Conservation (phyloP, 257 asterid species). For the Catharanthus roseus region DNA sequence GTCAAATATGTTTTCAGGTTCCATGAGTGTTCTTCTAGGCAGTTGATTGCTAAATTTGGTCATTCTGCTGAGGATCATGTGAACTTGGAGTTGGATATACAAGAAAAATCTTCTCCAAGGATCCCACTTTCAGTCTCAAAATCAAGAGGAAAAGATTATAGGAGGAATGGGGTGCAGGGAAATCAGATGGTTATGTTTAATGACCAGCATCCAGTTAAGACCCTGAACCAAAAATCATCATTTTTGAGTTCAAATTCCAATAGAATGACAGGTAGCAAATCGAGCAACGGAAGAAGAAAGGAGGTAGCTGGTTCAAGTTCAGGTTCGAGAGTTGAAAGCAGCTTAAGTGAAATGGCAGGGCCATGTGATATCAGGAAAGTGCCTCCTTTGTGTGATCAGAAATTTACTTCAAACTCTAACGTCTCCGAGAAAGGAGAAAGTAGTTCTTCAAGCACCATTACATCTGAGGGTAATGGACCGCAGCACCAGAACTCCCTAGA, state of each 20-base stretch:
- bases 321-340: constrained; percentile 13
- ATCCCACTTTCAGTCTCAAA: constrained; percentile 40
- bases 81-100: constrained; percentile 14
- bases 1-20: constrained; percentile 28
- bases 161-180: constrained; percentile 22
- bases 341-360: constrained; percentile 16
- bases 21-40: constrained; percentile 35
- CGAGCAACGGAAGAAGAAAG: constrained; percentile 3
- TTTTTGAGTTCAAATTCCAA: constrained; percentile 11
- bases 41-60: constrained; percentile 25
- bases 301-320: constrained; percentile 9
- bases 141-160: constrained; percentile 36
- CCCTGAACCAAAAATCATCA: constrained; percentile 12
- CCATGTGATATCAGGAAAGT: constrained; percentile 1
- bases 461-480: constrained; percentile 21
- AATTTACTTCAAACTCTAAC: constrained; percentile 8
- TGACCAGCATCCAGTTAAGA: constrained; percentile 18
- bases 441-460: constrained; percentile 23
- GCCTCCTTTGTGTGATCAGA: constrained; percentile 8
- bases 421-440: constrained; percentile 14
- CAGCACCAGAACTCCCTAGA: constrained; percentile 16
- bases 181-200: constrained; percentile 10
- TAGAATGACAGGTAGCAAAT: constrained; percentile 10
- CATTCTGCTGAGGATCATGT: constrained; percentile 5
- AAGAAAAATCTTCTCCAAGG: constrained; percentile 30